Percentiles rank a stretch among this genome's conserved stretches.
phyloP scores from a whole-genome alignment of 2,329 filamentous ascomycete species.

The Monosporascus cannonballus region DNA sequence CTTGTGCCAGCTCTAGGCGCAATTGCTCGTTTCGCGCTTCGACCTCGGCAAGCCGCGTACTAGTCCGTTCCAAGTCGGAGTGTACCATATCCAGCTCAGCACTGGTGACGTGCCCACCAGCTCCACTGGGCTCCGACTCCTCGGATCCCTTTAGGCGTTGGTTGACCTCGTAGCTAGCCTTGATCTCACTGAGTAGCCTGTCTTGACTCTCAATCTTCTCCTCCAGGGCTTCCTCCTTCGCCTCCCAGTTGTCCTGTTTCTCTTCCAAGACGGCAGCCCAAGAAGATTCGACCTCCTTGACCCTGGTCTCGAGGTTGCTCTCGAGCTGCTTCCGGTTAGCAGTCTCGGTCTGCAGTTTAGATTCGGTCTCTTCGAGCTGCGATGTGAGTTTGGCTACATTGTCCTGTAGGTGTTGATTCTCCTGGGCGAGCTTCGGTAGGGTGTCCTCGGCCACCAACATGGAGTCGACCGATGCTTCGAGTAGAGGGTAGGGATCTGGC shows the following conservation, averaged over 20 bases:
- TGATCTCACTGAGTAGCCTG: slow-evolving; percentile 84
- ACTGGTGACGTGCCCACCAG: slow-evolving; percentile 63
- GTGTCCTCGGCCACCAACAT: slow-evolving; percentile 90
- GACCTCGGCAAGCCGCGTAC: slow-evolving; percentile 77
- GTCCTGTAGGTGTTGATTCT: slow-evolving; percentile 82
- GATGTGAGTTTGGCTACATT: slow-evolving; percentile 68
- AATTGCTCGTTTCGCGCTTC: slow-evolving; percentile 93
- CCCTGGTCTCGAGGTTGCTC: slow-evolving; percentile 66
- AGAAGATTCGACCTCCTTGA: slow-evolving; percentile 83
- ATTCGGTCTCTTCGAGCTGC: slow-evolving; percentile 79
- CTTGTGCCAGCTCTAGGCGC: slow-evolving; percentile 82
- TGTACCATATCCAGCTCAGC: slow-evolving; percentile 93
- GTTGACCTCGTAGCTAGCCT: slow-evolving; percentile 94
- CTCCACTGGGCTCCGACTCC: slow-evolving; percentile 49
- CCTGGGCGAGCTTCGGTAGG: slow-evolving; percentile 78
- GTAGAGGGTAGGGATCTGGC: slow-evolving; percentile 89
- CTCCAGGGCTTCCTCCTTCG: slow-evolving; percentile 84
- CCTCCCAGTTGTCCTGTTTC: slow-evolving; percentile 93
- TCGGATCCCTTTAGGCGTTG: slow-evolving; percentile 76
- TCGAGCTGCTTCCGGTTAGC: slow-evolving; percentile 68
- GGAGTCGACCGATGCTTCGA: slow-evolving; percentile 94
- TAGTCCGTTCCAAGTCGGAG: slow-evolving; percentile 86
- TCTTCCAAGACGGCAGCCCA: slow-evolving; percentile 88
- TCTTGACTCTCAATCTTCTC: slow-evolving; percentile 96
- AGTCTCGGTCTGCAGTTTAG: slow-evolving; percentile 72